These are phyloP conservation scores for Bruguiera hainesii DNA, from an alignment of 441 rosid genomes.

Conservation along the genomic window DNA sequence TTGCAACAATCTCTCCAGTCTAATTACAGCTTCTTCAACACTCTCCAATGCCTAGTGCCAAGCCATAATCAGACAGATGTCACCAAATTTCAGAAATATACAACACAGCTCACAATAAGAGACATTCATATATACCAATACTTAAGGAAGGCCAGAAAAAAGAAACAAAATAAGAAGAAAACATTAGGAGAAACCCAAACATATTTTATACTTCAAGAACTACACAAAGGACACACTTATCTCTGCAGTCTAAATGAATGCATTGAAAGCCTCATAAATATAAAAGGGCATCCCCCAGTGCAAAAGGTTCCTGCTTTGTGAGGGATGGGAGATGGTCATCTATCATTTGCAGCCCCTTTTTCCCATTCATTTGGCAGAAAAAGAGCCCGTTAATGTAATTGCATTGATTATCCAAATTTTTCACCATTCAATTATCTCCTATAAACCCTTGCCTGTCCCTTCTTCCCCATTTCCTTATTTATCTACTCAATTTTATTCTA, in stretches of 20 bases:
- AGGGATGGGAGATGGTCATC: too few species aligned
- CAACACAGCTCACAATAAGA: constrained; percentile 5
- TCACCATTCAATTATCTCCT: too few species aligned
- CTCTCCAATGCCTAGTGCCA: constrained; percentile 79
- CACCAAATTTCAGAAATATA: constrained; percentile 15
- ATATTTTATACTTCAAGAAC: constrained; percentile 1
- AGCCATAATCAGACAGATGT: constrained; percentile 20
- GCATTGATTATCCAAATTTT: too few species aligned
- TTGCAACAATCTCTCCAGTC: constrained; percentile 83
- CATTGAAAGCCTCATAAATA: background rate
- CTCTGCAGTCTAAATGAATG: background rate
- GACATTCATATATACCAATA: background rate
- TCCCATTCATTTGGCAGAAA: too few species aligned
- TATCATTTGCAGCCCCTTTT: too few species aligned
- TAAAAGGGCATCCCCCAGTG: too few species aligned
- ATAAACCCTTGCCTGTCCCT: too few species aligned
- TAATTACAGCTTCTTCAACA: constrained; percentile 82
- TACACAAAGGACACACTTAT: background rate
- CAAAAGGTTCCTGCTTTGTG: too few species aligned
- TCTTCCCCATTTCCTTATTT: too few species aligned
- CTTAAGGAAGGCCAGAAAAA: background rate
- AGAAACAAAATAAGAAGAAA: background rate
- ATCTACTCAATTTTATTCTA: too few species aligned
- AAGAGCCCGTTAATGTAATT: too few species aligned
- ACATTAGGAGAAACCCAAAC: constrained; percentile 1